phyloP scores from a whole-genome alignment of 106 monocot species.

The Allium sativum region DNA sequence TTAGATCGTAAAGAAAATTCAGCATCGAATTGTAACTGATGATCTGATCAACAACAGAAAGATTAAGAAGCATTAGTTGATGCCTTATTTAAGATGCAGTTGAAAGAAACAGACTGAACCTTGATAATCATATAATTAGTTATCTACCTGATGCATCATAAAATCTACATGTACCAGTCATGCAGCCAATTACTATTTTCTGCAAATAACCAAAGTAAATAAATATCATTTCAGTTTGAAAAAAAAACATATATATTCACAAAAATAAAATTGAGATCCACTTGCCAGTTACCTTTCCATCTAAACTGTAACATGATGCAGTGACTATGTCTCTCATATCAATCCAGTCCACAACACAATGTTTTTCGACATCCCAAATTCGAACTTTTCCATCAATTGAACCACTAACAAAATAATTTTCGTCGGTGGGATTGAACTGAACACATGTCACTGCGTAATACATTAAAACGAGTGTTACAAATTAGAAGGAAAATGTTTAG shows the following conservation, averaged over 20 bases:
- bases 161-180: slow-evolving; percentile 66
- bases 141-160: slow-evolving; percentile 70
- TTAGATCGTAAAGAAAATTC: slow-evolving; percentile 38
- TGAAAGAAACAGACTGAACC: not conserved
- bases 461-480: not conserved
- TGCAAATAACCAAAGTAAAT: slow-evolving; percentile 15
- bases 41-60: slow-evolving; percentile 29
- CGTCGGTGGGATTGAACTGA: slow-evolving; percentile 72
- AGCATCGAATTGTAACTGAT: slow-evolving; percentile 36
- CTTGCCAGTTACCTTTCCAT: slow-evolving; percentile 61
- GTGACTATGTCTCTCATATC: slow-evolving; percentile 73
- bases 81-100: no score
- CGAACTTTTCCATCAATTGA: slow-evolving; percentile 92
- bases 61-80: not conserved
- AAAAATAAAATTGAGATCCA: not conserved
- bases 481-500: not conserved
- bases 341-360: slow-evolving; percentile 64
- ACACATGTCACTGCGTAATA: slow-evolving; percentile 76
- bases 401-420: slow-evolving; percentile 75
- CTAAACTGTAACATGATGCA: slow-evolving; percentile 52
- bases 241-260: no score
- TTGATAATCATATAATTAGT: not conserved
- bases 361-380: slow-evolving; percentile 52
- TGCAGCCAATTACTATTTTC: slow-evolving; percentile 60
- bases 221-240: no score